A percentile compares a stretch with the other conserved stretches of the same genome.
Evolutionary conservation across 2,329 filamentous ascomycete genomes (phyloP).

Genomic region (Madurella mycetomatis): DNA sequence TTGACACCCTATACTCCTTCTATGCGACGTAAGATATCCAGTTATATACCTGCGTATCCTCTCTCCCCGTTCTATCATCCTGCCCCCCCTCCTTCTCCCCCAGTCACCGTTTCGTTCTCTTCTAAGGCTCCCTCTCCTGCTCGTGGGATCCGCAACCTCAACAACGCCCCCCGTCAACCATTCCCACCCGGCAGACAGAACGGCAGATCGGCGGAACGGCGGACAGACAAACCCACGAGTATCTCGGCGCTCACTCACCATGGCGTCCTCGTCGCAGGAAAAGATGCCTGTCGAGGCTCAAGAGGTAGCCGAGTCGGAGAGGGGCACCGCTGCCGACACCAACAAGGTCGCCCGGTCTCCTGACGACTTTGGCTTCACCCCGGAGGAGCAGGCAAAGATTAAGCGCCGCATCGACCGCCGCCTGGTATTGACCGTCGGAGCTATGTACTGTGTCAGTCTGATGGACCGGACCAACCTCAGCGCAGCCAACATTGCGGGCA

Average conservation of each 20-base stretch:
- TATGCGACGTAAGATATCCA: constrained; percentile 2
- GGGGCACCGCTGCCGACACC: constrained; percentile 4
- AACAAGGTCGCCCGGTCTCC: constrained; percentile 10
- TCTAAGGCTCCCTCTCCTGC: background rate
- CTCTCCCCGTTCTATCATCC: background rate
- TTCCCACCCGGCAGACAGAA: no score
- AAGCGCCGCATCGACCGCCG: constrained; percentile 65
- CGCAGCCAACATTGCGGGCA: constrained; percentile 67
- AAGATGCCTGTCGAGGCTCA: constrained; percentile 12
- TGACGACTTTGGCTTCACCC: constrained; percentile 47
- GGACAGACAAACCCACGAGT: background rate
- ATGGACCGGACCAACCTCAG: constrained; percentile 78
- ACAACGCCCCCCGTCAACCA: no score
- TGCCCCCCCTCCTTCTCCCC: background rate
- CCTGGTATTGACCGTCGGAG: constrained; percentile 56
- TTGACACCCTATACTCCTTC: background rate
- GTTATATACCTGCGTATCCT: constrained; percentile 4
- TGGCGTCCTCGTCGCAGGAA: constrained; percentile 8
- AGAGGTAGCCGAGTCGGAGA: constrained; percentile 16
- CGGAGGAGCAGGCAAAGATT: constrained; percentile 61
- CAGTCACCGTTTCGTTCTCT: background rate
- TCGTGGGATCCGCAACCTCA: background rate
- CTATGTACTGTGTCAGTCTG: constrained; percentile 69
- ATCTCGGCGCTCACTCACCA: background rate
- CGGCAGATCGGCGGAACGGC: no score